Conservation (phyloP, 2,329 filamentous ascomycete genomes). For the Camptophora hylomeconis region DNA sequence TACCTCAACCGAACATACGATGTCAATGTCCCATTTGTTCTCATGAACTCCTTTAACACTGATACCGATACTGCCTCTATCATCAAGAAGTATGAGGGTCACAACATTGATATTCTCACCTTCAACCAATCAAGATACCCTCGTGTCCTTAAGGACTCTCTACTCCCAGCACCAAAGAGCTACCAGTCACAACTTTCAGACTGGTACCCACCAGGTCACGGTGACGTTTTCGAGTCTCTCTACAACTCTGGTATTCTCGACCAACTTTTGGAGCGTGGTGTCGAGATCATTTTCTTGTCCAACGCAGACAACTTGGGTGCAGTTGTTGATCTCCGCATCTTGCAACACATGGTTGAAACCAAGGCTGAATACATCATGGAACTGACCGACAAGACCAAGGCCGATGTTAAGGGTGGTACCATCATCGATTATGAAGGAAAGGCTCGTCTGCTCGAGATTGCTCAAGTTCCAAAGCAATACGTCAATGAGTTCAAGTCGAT, state of each 20-base stretch:
- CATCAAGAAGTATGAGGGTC: conserved; percentile 99
- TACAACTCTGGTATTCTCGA: conserved; percentile 99
- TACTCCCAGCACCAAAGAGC: conserved; percentile 86
- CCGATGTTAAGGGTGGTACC: conserved; percentile 99
- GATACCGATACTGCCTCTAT: conserved; percentile 95
- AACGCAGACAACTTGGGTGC: conserved; percentile 98
- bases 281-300: conserved; percentile 97
- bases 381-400: conserved; percentile 98
- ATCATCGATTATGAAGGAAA: conserved; percentile 99
- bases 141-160: conserved; percentile 94
- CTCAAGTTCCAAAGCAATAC: conserved; percentile 98
- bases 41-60: conserved; percentile 99
- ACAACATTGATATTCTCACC: conserved; percentile 98
- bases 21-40: conserved; percentile 92
- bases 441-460: conserved; percentile 93
- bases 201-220: conserved; percentile 98
- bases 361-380: conserved; percentile 99
- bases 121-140: conserved; percentile 99
- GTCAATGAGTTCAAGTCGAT: conserved; percentile 99
- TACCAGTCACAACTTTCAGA: conserved; percentile 78
- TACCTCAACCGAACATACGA: conserved; percentile 97
- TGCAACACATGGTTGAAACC: conserved; percentile 99
- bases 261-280: conserved; percentile 84
- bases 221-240: conserved; percentile 98
- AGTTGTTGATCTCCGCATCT: conserved; percentile 92